Base-by-base conservation (phyloP, 371 early-diverging fungal species). In the Apophysomyces elegans region DNA sequence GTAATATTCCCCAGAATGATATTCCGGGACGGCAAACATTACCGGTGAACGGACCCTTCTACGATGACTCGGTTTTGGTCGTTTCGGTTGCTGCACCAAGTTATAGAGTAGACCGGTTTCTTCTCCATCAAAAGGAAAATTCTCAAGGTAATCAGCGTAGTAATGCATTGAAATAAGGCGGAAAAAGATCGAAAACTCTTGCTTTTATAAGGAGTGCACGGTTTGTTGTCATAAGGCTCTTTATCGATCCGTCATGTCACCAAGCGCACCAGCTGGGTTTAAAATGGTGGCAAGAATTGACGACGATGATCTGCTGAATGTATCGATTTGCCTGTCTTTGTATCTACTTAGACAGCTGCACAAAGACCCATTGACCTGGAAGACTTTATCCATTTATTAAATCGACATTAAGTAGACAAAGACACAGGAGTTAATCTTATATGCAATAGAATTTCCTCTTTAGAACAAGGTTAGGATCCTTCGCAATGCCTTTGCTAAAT, bases 231-330 rank as follows among this genome's bases (percentile, higher is more conserved):
- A 50, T 50, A 26, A 26, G 41, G 54, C 21, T 21, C 21, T 26
- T 50, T 50, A 50, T 50, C 54, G 54, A 50, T 50, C 54, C 54
- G 54, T 16, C n/a, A 21, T 4, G 32, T 26, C 32, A 26, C 32
- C 32, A 26, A 26, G 32, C 32, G 32, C 32, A 26, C 32, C 3
- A 26, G 32, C 32, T 26, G 32, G 2, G 32, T 26, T 26, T 26
- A 26, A 26, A 26, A 26, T 26, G 32, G 32, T 45, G 46, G 13
- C 46, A 45, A 45, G 12, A 45, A 45, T 2, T 26, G 32, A 26
- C 26, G 26, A 26, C 2, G 32, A 26, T 26, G 32, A 26, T 26
- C 32, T 3, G 32, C 32, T 26, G 32, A 26, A 26, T 26, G 32
- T 26, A 26, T 26, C 32, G 32, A 26, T 26, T 26, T 26, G 32